Conservation (phyloP, 2,329 filamentous ascomycete species). For the Xylaria sp. region DNA sequence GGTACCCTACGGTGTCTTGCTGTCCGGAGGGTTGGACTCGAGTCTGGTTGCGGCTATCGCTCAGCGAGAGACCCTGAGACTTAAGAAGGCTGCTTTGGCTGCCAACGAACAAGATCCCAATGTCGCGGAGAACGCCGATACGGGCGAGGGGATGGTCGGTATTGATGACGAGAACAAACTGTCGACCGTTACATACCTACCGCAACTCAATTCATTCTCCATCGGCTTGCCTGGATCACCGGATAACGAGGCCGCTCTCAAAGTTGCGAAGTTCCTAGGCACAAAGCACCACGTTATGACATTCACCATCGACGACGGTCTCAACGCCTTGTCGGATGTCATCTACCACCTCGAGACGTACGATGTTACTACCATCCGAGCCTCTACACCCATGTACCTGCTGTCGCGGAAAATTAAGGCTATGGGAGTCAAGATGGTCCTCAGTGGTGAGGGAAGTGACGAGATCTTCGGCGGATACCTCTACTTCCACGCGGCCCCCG, state of each 20-base stretch:
- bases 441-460: conserved; percentile 95
- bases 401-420: conserved; percentile 99
- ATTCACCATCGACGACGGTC: conserved; percentile 96
- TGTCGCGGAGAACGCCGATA: conserved; percentile 62
- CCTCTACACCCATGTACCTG: conserved; percentile 98
- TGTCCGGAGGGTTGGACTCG: conserved; percentile 95
- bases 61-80: conserved; percentile 86
- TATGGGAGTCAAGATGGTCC: conserved; percentile 99
- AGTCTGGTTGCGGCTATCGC: conserved; percentile 95
- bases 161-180: conserved; percentile 93
- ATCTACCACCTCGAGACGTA: conserved; percentile 98
- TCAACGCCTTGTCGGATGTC: conserved; percentile 96
- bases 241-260: conserved; percentile 88
- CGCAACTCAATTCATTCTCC: conserved; percentile 98
- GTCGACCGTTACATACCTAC: conserved; percentile 88
- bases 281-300: conserved; percentile 99
- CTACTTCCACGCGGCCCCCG: conserved; percentile 95
- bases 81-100: conserved; percentile 72
- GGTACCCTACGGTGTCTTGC: conserved; percentile 94
- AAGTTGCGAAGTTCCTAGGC: conserved; percentile 95
- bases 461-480: conserved; percentile 99
- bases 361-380: conserved; percentile 97
- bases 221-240: conserved; percentile 94
- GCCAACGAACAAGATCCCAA: conserved; percentile 55
- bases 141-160: conserved; percentile 81